Conservation (phyloP, 148 eudicot species). For the Agrostemma githago region DNA sequence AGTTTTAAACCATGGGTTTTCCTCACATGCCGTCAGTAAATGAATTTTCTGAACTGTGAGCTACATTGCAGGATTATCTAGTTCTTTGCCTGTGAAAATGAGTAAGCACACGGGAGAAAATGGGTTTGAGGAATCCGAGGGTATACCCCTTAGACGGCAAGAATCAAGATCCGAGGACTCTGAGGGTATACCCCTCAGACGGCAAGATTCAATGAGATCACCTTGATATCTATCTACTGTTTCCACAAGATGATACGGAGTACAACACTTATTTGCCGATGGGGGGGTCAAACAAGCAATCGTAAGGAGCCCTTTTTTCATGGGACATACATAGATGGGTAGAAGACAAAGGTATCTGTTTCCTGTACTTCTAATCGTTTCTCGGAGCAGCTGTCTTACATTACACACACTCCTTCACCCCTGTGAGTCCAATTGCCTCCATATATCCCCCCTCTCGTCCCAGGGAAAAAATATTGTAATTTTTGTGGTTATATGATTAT, state of each 20-base stretch:
- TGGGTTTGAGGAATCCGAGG: conserved; percentile 59
- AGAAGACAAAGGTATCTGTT: conserved; percentile 8
- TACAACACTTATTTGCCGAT: conserved; percentile 7
- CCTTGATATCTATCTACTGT: conserved; percentile 22
- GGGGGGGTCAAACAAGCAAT: conserved; percentile 8
- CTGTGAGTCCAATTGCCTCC: not conserved
- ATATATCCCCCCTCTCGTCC: not conserved
- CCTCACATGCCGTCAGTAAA: not conserved
- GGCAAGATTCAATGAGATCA: conserved; percentile 52
- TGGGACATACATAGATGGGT: conserved; percentile 12
- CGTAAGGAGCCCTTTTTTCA: conserved; percentile 8
- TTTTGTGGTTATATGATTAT: conserved; percentile 17
- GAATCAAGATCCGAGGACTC: conserved; percentile 36
- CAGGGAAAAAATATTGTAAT: conserved; percentile 8
- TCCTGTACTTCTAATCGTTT: not conserved
- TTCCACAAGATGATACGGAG: conserved; percentile 14
- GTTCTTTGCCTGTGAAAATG: conserved; percentile 45
- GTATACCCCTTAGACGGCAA: conserved; percentile 71
- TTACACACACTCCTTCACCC: conserved; percentile 4
- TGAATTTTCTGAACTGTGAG: conserved; percentile 5
- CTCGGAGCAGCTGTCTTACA: not conserved
- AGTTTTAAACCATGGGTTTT: not conserved
- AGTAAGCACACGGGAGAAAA: conserved; percentile 56
- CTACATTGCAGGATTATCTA: conserved; percentile 37
- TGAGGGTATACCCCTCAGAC: conserved; percentile 75